Conservation (phyloP, 2,329 filamentous ascomycete species). For the Phyllosticta citriasiana region DNA sequence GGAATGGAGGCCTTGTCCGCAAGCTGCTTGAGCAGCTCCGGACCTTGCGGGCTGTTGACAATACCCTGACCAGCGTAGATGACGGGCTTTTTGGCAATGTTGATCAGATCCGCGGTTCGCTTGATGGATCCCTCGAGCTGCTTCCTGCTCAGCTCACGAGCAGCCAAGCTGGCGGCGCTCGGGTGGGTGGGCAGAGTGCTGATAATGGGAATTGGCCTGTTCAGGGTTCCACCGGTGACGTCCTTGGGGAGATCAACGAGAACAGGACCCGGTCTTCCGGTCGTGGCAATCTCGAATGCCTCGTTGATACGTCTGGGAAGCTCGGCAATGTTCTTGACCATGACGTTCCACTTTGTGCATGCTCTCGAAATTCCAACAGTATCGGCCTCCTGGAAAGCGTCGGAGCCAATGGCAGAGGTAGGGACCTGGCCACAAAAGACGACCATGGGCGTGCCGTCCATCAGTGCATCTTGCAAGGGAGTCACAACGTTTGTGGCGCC, state of each 20-base stretch:
- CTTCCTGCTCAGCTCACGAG: conserved; percentile 59
- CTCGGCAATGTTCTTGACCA: conserved; percentile 93
- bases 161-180: conserved; percentile 75
- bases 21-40: conserved; percentile 71
- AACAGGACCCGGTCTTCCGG: conserved; percentile 84
- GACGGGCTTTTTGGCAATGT: conserved; percentile 83
- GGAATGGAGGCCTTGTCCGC: conserved; percentile 84
- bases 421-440: conserved; percentile 92
- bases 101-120: conserved; percentile 73
- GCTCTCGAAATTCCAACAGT: conserved; percentile 86
- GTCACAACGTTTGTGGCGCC: conserved; percentile 96
- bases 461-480: conserved; percentile 90
- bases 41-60: conserved; percentile 67
- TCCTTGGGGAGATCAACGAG: conserved; percentile 96
- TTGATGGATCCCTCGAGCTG: conserved; percentile 65
- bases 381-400: conserved; percentile 96
- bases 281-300: conserved; percentile 95
- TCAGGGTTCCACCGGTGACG: conserved; percentile 75
- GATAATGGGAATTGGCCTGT: conserved; percentile 72
- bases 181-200: conserved; percentile 66
- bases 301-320: conserved; percentile 91
- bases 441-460: conserved; percentile 90
- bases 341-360: conserved; percentile 98
- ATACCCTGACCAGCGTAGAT: conserved; percentile 93
- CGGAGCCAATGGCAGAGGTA: conserved; percentile 82